Base-by-base conservation (phyloP, 140 eudicot species). In the Oenanthe javanica region DNA sequence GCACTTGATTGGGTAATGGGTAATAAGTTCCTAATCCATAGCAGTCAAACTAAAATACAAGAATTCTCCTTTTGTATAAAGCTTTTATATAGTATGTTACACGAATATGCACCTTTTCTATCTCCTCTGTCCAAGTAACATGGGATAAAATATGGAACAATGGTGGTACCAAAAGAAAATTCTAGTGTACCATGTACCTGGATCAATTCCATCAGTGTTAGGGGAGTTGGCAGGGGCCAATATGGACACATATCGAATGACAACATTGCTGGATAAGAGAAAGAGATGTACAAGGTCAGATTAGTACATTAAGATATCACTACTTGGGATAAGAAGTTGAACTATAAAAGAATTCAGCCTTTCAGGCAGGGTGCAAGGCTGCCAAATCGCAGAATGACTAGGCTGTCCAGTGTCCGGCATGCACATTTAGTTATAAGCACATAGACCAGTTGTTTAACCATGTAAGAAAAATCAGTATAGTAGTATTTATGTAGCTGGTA, bases 181-280 rank as follows among this genome's bases (percentile, higher is more conserved):
- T 63, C 36, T 63, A 23, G 36, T 4, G 8, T 42, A 76, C 8
- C 15, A n/a, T 48, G 74, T 90, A 95, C 99, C 99, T 95, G 98
- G 99, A 91, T 96, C 99, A 55, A 93, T 86, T 75, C 99, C 97
- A 79, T 96, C 98, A 4, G 99, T 96, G 86, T 96, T 96, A 78
- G 98, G 99, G 61, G 98, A 93, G 84, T 87, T 84, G 6, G 87
- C 67, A 50, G 98, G 99, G 77, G 99, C 99, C 88, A 93, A 77
- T 84, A 96, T 89, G 76, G 97, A 91, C 85, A 90, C 92, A 83
- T 91, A 81, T 71, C 89, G 93, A 64, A 93, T 85, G 46, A 96
- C 99, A 75, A 96, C 97, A 81, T 93, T 85, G 93, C 99, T 96
- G 97, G 6, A 50, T 72, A 78, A 16, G 76, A 72, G 67, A 52